Evolutionary conservation across 352 stramenopile species (phyloP), one percentile per base, ranked within the genome.

Genomic region (Globisporangium carolinianum): DNA sequence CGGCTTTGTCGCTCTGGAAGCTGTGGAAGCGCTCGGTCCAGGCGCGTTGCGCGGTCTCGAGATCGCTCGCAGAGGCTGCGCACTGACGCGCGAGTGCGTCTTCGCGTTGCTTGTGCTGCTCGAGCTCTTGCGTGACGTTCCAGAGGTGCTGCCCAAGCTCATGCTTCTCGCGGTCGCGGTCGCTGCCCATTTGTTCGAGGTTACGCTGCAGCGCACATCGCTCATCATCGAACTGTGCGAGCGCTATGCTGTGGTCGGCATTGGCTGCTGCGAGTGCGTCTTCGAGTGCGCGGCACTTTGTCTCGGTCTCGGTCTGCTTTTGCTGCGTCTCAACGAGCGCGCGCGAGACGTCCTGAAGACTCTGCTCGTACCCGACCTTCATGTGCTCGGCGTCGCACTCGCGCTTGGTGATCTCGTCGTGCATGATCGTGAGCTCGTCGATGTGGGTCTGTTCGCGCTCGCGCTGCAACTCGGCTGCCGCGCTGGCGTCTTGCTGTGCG

Each of bases 71-170:
- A 2, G 32, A 37, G 10, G 57, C 38, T 5, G 61, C 60, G n/a
- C 58, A 55, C 50, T 59, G 56, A 18, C 51, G 46, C 36, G 72
- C 63, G 3, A 76, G 47, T 2, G 81, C 55, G 35, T 69, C 51
- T 50, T 76, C 69, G n/a, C 54, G 53, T 5, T 52, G 52, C 38
- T 80, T 68, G 24, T 56, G 45, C 10, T 68, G 55, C 9, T 86
- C 68, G 11, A 86, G 45, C 35, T 80, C 71, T 51, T 85, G 78
- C 0, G 75, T 82, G 11, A 73, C 62, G 41, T 75, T 76, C 76
- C 79, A 87, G 24, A 89, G 58, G 47, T 89, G 75, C 42, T 83
- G 71, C 0, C 72, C 76, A 1, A 89, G 69, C 12, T 89, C 75
- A 36, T 86, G 76, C 46, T 89, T 79, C 24, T 79, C 71, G 12